A percentile compares a stretch with the other conserved stretches of the same genome.
phyloP scores from a whole-genome alignment of 2,329 filamentous ascomycete species.

The Aureobasidium melanogenum region DNA sequence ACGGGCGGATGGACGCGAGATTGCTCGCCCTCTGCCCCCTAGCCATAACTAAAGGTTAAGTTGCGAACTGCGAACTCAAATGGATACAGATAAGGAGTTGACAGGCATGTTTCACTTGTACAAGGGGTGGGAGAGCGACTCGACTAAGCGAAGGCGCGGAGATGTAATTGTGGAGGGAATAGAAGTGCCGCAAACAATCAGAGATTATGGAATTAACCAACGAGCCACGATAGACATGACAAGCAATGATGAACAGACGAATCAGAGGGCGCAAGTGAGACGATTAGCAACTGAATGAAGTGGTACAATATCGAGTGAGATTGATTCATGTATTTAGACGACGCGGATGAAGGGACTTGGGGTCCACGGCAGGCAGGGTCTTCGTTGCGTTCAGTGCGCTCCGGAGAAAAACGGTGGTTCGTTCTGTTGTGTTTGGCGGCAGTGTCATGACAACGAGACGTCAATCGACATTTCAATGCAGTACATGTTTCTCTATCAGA shows the following conservation, averaged over 20 bases:
- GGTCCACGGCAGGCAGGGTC: too few relatives aligned
- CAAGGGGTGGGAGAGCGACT: not conserved
- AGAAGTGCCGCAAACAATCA: not conserved
- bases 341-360: not conserved
- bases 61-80: not conserved
- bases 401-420: constrained; percentile 1
- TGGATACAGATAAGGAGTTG: not conserved
- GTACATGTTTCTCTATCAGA: not conserved
- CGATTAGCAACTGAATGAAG: not conserved
- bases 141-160: not conserved
- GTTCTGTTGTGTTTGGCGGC: constrained; percentile 4
- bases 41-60: constrained; percentile 9
- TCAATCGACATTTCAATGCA: not conserved
- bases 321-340: not conserved
- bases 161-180: constrained; percentile 1
- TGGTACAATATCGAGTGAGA: not conserved
- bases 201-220: not conserved
- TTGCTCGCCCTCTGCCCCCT: constrained; percentile 20
- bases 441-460: constrained; percentile 3
- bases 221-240: constrained; percentile 3
- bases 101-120: not conserved
- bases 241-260: not conserved
- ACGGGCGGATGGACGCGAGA: constrained; percentile 34
- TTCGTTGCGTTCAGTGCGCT: not conserved
- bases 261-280: not conserved